Base-by-base conservation (phyloP, 2,329 filamentous ascomycete genomes). In the Curvularia lunata region DNA sequence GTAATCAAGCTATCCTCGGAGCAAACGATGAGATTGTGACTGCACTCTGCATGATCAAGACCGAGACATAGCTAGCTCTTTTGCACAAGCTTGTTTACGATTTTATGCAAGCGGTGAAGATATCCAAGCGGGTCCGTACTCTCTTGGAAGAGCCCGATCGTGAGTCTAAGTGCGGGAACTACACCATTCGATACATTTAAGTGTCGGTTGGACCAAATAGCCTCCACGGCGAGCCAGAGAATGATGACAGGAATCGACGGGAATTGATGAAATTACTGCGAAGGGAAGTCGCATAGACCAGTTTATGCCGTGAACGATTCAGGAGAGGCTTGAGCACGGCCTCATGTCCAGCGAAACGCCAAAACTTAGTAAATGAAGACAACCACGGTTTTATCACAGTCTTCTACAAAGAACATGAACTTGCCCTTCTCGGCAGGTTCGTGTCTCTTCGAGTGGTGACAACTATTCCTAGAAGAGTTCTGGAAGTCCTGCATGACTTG, bases 301-400 rank as follows among this genome's bases (percentile, higher is more conserved):
- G 34, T 40, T 28, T n/a, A 8, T 27, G 30, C 32, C 28, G n/a
- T 49, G 27, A n/a, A 49, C 7, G 34, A 40, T 38, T 49, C 47
- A 49, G 47, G 47, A 49, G 23, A 49, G 34, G 23, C 23, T 13
- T 27, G n/a, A 40, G 47, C 47, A 49, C 47, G 47, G 47, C 34
- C 47, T 49, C 25, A n/a, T 40, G 25, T 42, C 27, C 21, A 43
- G 37, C 28, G 27, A 42, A 30, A 51, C 37, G 48, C 19, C 48
- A 28, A 43, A 38, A 18, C 25, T 32, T 43, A 41, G 48, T 43
- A 41, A 51, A 49, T 38, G 23, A 49, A 34, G 34, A 28, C 42
- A 48, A 56, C 54, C 54, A 40, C 50, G 18, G 21, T 53, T 53
- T 28, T 37, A 49, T 30, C 47, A 23, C 54, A 28, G 18, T 47